Conservation (phyloP, 345 rosid species). For the Brassica napus region Da-Ae NC_063447.1:51185501-51186000, state of each 20-base stretch:
- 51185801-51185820: slow-evolving; percentile 6
- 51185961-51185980: not conserved
- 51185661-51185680: not conserved
- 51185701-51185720: not conserved
- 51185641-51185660: not conserved
- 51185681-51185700: not conserved
- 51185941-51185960: not conserved
- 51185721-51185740: slow-evolving; percentile 29
- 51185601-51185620: not conserved
- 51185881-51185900: not conserved
- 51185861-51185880: slow-evolving; percentile 3
- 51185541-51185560: not conserved
- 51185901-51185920: slow-evolving; percentile 8
- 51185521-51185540: not conserved
- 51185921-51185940: not conserved
- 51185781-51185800: slow-evolving; percentile 14
- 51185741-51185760: slow-evolving; percentile 21
- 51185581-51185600: not conserved
- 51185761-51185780: slow-evolving; percentile 23
- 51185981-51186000: no score
- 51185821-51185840: slow-evolving; percentile 25
- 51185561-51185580: not conserved
- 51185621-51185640: not conserved
- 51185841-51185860: slow-evolving; percentile 14
- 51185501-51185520: not conserved